Base-by-base conservation (phyloP, 1,139 yeast species). In the Wickerhamiella pararugosa region DNA sequence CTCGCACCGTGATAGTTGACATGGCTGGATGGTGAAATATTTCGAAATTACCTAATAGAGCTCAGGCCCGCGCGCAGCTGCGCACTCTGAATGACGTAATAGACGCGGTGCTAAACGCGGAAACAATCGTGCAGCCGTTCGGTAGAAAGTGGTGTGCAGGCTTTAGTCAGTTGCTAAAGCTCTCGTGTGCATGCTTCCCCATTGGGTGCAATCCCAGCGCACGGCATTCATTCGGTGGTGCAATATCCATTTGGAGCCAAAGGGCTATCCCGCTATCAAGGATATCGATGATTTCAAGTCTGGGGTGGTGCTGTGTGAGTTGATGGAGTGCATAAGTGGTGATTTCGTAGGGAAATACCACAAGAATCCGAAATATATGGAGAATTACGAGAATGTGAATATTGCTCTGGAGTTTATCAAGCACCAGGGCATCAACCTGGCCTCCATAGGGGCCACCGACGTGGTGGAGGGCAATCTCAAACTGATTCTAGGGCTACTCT, bases 1-100 rank as follows among this genome's bases (percentile, higher is more conserved):
- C 74, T 42, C 99, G 73, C 7, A 92, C 69, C 0, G 98, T 90
- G 37, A 90, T 60, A 15, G 84, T 73, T 0, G 94, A 26, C 41
- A 38, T 38, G 21, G 21, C 21, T 15, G 21, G 21, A 15, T 15
- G 21, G 21, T 15, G 21, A 15, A 15, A 15, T 15, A 15, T 15
- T 15, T 15, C 21, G 4, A 15, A 15, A 15, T 15, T 15, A 15
- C 21, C 21, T 15, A 15, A 15, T 15, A 15, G 21, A 15, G 21
- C 21, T 4, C 21, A 15, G 21, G 21, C 21, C 21, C 21, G 21
- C 21, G 21, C 21, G 21, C 21, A 15, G 21, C 21, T 15, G 21
- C 21, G 21, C 21, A 15, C 21, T 15, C 21, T 15, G 21, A 15
- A 15, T 15, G 21, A 15, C 21, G 21, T 15, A 15, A 15, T 15